Evolutionary conservation across 2,329 filamentous ascomycete genomes (phyloP).

Genomic region (Ophiostoma ulmi): DNA sequence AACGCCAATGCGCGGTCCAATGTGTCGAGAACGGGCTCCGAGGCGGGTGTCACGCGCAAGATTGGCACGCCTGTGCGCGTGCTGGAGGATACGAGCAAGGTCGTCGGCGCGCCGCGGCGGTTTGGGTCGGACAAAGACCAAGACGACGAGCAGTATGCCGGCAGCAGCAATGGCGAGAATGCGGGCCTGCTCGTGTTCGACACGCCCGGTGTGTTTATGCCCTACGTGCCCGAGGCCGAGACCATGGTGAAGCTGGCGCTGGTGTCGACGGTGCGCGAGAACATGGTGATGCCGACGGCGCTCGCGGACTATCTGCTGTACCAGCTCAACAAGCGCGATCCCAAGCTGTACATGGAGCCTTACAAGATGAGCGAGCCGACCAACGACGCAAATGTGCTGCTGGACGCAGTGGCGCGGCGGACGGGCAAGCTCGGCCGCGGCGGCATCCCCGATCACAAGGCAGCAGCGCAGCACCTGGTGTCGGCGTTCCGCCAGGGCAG

Average conservation of each 20-base stretch:
- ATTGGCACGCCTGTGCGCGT: constrained; percentile 80
- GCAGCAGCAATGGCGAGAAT: constrained; percentile 34
- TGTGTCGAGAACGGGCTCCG: constrained; percentile 73
- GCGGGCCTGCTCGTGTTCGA: constrained; percentile 79
- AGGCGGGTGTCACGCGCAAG: constrained; percentile 86
- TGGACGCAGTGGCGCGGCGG: constrained; percentile 64
- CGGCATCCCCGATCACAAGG: constrained; percentile 63
- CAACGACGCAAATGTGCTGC: constrained; percentile 72
- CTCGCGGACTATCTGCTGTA: constrained; percentile 88
- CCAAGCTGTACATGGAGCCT: constrained; percentile 50
- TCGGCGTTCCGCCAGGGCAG: constrained; percentile 75
- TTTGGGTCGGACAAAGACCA: neutral
- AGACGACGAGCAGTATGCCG: neutral
- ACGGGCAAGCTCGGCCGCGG: constrained; percentile 73
- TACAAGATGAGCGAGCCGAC: constrained; percentile 61
- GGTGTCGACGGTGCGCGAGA: constrained; percentile 85
- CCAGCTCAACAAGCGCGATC: constrained; percentile 66
- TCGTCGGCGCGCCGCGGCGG: neutral
- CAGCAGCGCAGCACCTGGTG: constrained; percentile 72
- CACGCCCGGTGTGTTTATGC: constrained; percentile 92
- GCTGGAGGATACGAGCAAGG: constrained; percentile 34
- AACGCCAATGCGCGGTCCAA: constrained; percentile 47
- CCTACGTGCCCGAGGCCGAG: constrained; percentile 78
- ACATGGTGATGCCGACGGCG: constrained; percentile 69
- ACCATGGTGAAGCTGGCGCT: constrained; percentile 94